Evolutionary conservation across 2,329 filamentous ascomycete species (phyloP), one percentile per base, ranked within the genome.

Genomic region (Diaporthe sp.): DNA sequence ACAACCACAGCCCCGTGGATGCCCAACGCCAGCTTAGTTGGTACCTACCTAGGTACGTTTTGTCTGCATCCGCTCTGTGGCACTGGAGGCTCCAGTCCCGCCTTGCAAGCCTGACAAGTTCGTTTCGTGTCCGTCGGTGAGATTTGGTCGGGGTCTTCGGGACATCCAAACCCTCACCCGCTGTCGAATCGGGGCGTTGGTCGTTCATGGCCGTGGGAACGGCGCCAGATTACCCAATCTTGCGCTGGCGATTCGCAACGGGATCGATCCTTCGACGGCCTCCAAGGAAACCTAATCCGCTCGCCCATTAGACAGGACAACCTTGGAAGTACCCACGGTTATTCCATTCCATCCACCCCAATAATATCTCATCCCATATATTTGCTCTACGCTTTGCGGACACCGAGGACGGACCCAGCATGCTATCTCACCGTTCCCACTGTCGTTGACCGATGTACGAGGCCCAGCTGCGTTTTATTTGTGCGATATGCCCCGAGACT

Each of bases 181-280:
- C 46, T 51, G 31, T 68, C 62, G 62, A 68, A 53, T 68, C 62
- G 62, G 62, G 28, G 62, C 17, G 1, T 51, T 55, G 13, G n/a
- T 37, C 34, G 22, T 15, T 28, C 49, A 31, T 19, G 42, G 65
- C 34, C 65, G 65, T 69, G 65, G 65, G 65, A 55, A 55, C 65
- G 17, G 65, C 65, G 65, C 65, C 65, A 69, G 65, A 69, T 69
- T 69, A 49, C 65, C 65, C 46, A 69, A 69, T 69, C 49, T 69
- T 55, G 49, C 22, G 34, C 65, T 28, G 65, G 34, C 65, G 49
- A 55, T 69, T 69, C 65, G 65, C 65, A 69, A 55, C 25, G 65
- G 65, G 49, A 28, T 55, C 49, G 34, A 55, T 69, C 65, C 65
- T 55, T 69, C 65, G 65, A 42, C 17, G 61, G 61, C 61, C 61